Conservation (phyloP, 768 basidiomycete species). For the Phallus indusiatus region DNA sequence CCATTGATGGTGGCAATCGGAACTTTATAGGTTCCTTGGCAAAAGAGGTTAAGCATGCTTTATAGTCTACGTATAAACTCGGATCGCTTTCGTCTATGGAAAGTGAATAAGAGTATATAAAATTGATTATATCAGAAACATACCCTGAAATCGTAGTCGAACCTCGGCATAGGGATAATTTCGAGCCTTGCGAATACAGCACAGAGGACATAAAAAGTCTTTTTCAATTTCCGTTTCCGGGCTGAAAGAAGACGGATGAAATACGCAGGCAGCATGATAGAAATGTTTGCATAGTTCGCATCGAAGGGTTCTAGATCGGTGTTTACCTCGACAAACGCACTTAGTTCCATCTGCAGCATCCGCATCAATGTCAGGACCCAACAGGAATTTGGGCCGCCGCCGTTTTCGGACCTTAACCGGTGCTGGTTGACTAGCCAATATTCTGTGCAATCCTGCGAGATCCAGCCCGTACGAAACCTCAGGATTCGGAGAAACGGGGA, state of each 20-base stretch:
- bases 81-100: constrained; percentile 33
- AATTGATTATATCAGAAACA: constrained; percentile 17
- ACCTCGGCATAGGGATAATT: constrained; percentile 68
- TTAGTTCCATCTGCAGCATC: constrained; percentile 70
- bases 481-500: constrained; percentile 74
- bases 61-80: constrained; percentile 61
- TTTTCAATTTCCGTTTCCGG: constrained; percentile 20
- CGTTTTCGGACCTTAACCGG: constrained; percentile 46
- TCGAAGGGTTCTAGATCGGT: constrained; percentile 48
- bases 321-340: constrained; percentile 72
- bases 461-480: constrained; percentile 78
- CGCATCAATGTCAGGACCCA: constrained; percentile 66
- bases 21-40: constrained; percentile 66
- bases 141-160: constrained; percentile 57
- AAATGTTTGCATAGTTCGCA: constrained; percentile 57
- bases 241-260: constrained; percentile 40
- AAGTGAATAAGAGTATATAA: neutral
- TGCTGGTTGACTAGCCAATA: constrained; percentile 58
- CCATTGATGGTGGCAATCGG: constrained; percentile 54
- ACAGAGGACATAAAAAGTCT: constrained; percentile 65
- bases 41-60: constrained; percentile 64
- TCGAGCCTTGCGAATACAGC: constrained; percentile 65
- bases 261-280: constrained; percentile 73
- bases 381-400: constrained; percentile 52
- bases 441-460: constrained; percentile 72